Conservation (phyloP, 2,329 filamentous ascomycete genomes). For the Myriangium duriaei region DNA sequence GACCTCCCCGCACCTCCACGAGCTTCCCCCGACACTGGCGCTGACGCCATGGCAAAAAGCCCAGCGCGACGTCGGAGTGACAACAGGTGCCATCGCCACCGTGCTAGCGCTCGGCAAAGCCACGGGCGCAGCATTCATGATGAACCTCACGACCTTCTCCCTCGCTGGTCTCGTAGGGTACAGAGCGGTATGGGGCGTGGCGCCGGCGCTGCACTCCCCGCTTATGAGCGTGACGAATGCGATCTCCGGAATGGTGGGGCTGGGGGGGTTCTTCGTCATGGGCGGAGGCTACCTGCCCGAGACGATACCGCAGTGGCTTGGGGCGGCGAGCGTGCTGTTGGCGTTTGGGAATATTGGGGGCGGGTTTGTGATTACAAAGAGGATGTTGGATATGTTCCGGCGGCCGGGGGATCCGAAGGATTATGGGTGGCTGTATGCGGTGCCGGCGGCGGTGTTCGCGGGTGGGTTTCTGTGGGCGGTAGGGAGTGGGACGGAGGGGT, state of each 20-base stretch:
- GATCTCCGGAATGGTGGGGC: conserved; percentile 78
- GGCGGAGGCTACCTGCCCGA: conserved; percentile 67
- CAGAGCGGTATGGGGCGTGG: conserved; percentile 76
- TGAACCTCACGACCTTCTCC: conserved; percentile 73
- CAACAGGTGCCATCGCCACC: conserved; percentile 67
- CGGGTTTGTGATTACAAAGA: conserved; percentile 82
- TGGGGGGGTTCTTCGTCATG: conserved; percentile 80
- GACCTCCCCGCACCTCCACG: conserved; percentile 29
- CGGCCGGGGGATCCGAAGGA: conserved; percentile 75
- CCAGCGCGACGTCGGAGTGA: conserved; percentile 58
- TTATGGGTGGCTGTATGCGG: conserved; percentile 74
- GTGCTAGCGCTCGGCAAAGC: conserved; percentile 66
- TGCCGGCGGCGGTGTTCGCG: conserved; percentile 65
- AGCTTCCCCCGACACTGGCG: conserved; percentile 45
- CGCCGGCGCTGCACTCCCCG: conserved; percentile 71
- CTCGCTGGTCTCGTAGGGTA: conserved; percentile 79
- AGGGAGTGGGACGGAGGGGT: conserved; percentile 66
- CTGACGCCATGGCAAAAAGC: conserved; percentile 74
- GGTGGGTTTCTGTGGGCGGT: conserved; percentile 72
- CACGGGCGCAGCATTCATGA: conserved; percentile 76
- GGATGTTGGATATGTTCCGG: conserved; percentile 89
- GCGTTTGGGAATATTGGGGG: conserved; percentile 83
- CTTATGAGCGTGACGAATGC: conserved; percentile 91
- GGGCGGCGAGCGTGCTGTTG: conserved; percentile 66
- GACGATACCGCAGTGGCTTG: conserved; percentile 67